Evolutionary conservation across 2,329 filamentous ascomycete genomes (phyloP).

Genomic region (Diaporthe destruens): DNA sequence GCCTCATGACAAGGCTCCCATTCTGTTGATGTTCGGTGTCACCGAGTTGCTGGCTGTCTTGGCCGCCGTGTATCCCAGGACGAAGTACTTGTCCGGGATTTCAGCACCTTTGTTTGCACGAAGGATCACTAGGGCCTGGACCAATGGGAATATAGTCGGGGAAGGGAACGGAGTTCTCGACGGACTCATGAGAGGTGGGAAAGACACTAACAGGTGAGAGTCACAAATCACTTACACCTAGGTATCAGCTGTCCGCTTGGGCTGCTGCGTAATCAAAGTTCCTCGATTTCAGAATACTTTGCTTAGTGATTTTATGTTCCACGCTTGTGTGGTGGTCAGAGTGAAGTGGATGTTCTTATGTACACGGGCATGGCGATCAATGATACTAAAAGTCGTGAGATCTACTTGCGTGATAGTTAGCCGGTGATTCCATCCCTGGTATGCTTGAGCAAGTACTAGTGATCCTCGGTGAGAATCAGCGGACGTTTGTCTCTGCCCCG

Average conservation of each 20-base stretch:
- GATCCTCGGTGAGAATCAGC: constrained; percentile 14
- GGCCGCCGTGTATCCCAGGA: neutral
- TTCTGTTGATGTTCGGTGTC: neutral
- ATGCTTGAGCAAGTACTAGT: neutral
- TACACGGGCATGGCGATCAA: neutral
- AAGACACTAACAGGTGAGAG: neutral
- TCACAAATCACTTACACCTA: neutral
- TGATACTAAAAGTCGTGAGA: neutral
- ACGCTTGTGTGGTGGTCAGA: constrained; percentile 5
- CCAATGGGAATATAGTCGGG: neutral
- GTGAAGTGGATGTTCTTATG: neutral
- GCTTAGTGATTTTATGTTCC: neutral
- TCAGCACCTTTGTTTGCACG: neutral
- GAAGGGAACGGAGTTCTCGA: neutral
- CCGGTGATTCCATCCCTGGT: neutral
- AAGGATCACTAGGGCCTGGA: neutral
- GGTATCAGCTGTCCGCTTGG: neutral
- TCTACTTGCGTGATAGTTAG: neutral
- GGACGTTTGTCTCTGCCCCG: neutral
- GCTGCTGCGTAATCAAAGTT: neutral
- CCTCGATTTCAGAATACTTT: neutral
- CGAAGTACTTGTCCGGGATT: no score
- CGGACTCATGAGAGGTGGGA: neutral
- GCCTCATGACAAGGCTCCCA: neutral
- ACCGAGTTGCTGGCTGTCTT: neutral